Evolutionary conservation across 352 stramenopile species (phyloP).

Genomic region (Phytophthora aleatoria): DNA sequence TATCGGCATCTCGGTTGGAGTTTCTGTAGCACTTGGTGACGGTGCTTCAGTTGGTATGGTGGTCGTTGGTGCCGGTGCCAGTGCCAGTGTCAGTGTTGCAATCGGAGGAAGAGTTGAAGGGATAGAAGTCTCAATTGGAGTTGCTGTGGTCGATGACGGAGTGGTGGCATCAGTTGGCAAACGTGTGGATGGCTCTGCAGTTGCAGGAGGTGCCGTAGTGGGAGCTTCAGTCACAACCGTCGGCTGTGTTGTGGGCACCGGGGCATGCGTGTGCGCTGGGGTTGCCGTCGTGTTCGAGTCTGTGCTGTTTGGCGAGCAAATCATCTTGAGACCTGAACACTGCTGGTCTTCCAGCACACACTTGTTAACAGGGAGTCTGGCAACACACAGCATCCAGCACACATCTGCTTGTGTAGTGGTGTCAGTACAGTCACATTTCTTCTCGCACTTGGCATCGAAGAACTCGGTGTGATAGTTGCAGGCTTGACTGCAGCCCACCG

Average conservation of each 20-base stretch:
- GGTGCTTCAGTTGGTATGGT: not conserved
- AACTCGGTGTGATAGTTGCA: slow-evolving; percentile 49
- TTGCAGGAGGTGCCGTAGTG: not conserved
- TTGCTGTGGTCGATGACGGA: not conserved
- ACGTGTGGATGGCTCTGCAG: slow-evolving; percentile 2
- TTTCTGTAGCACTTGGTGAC: not conserved
- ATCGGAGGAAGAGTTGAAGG: not conserved
- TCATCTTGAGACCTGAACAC: slow-evolving; percentile 42
- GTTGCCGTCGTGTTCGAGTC: slow-evolving; percentile 10
- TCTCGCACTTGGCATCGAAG: slow-evolving; percentile 43
- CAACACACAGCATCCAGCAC: slow-evolving; percentile 69
- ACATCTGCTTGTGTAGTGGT: slow-evolving; percentile 37
- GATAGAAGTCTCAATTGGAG: not conserved
- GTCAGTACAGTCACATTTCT: slow-evolving; percentile 46
- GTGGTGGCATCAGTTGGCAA: slow-evolving; percentile 17
- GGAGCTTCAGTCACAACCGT: not conserved
- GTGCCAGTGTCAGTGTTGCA: not conserved
- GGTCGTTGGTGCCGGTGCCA: not conserved
- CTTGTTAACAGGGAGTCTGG: slow-evolving; percentile 19
- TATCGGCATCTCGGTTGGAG: slow-evolving; percentile 8
- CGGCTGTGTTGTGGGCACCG: not conserved
- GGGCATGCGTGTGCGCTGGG: slow-evolving; percentile 1
- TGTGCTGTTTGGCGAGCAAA: slow-evolving; percentile 28
- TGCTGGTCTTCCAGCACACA: slow-evolving; percentile 42
- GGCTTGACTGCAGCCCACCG: slow-evolving; percentile 37